Evolutionary conservation across 805 yeast species (phyloP), one percentile per base, ranked within the genome.

Genomic region (Blastobotrys robertii): DNA sequence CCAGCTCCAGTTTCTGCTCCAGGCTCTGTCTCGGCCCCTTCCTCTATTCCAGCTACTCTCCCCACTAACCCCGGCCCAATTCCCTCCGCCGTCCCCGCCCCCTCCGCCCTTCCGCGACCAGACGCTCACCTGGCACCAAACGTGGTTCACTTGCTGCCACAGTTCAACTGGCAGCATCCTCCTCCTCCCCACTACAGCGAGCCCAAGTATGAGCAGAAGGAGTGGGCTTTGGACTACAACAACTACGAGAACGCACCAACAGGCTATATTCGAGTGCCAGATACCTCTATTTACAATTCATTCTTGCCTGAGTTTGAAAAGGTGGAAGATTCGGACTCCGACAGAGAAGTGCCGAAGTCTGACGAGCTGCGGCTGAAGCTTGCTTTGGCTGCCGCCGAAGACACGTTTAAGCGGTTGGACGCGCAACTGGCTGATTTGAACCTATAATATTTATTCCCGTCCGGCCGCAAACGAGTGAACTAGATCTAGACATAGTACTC

Each of bases 361-460:
- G 39, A 49, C 14, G 40, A 39, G 25, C 38, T 14, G 7, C 48
- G 42, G 8, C 44, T 38, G 8, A 38, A 48, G 34, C 49, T 50
- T 12, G 58, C 60, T 8, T 47, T 55, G 34, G 54, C 47, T 36
- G 57, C 58, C 3, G 59, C 60, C 10, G 60, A 55, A 39, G 58
- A 56, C 35, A 50, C 55, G 14, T 56, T 55, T 44, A 37, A 44
- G 40, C 50, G 55, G 32, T 44, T 56, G 14, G 59, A 58, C 19
- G 45, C 50, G 13, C 54, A 49, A 36, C 32, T 44, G 32, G 38
- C 41, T 15, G 34, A 16, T 16, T 11, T 44, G 38, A 29, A 34
- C 32, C 38, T 36, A 13, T 14, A 31, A 12, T 31, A 31, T 31
- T 31, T 31, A 31, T 31, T 31, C 34, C 34, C 12, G 12, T 4